phyloP scores from a whole-genome alignment of 805 yeast genomes.

The Kazachstania kunashirensis region DNA sequence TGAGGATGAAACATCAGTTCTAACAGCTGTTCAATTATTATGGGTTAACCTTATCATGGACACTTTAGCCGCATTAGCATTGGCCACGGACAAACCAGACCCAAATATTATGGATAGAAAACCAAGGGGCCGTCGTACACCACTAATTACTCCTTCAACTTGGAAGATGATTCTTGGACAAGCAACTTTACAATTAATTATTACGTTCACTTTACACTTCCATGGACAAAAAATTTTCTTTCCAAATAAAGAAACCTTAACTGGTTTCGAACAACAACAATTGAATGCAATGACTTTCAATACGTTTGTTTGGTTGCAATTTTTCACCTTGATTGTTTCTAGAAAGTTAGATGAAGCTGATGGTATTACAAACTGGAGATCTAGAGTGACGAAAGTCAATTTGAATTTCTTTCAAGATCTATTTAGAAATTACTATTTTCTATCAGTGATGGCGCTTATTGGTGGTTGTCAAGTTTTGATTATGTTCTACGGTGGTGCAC shows the following conservation, averaged over 20 bases:
- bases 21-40: conserved; percentile 92
- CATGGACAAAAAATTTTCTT: conserved; percentile 59
- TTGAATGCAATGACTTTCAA: conserved; percentile 84
- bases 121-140: conserved; percentile 74
- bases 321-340: conserved; percentile 84
- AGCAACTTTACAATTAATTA: conserved; percentile 61
- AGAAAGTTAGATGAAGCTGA: conserved; percentile 86
- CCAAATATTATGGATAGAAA: conserved; percentile 64
- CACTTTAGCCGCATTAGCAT: conserved; percentile 92
- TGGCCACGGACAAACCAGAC: conserved; percentile 96
- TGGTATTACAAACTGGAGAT: conserved; percentile 46
- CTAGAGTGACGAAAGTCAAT: conserved; percentile 51
- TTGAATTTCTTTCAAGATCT: conserved; percentile 78
- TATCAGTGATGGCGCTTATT: conserved; percentile 60
- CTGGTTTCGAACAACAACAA: conserved; percentile 43
- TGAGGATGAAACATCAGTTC: conserved; percentile 67
- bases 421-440: conserved; percentile 73
- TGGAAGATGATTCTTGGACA: conserved; percentile 98
- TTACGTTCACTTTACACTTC: conserved; percentile 77
- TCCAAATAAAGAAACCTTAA: conserved; percentile 19
- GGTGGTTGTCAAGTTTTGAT: conserved; percentile 79
- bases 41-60: conserved; percentile 99
- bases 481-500: conserved; percentile 96
- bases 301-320: conserved; percentile 95
- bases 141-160: conserved; percentile 82